Evolutionary conservation across 345 rosid species (phyloP), one percentile per base, ranked within the genome.

Genomic region (Rubroshorea leprosula): DNA sequence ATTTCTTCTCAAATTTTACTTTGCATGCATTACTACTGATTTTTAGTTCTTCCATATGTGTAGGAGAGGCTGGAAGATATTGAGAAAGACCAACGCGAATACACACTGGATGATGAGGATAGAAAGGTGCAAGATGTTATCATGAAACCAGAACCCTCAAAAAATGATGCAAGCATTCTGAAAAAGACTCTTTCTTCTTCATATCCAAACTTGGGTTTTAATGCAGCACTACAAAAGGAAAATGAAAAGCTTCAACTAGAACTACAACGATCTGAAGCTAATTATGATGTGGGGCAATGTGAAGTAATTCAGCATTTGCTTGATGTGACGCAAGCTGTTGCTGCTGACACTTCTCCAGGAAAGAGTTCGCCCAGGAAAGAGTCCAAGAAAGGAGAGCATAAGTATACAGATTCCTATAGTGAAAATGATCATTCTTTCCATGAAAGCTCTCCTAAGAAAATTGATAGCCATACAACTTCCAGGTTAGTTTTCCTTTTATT

Each of bases 51-150:
- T 38, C 35, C 17, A 26, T 17, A 7, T 66, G 5, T 78, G 27
- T 76, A 91, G 97, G 97, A 89, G 82, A 81, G 97, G 61, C 59
- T 93, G 20, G 94, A 85, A 55, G 75, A 73, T 69, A 93, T 93
- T 65, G 99, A 87, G 78, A 83, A 65, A 70, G 96, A 93, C 84
- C 97, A 89, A 56, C 57, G 76, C 0, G 99, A 93, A 74, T 93
- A 89, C 61, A 93, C 94, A n/a, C 65, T 93, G 51, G 99, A 86
- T 68, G 95, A 86, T 56, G 99, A 89, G 75, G 97, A 93, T 43
- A 82, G 83, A 64, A 84, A 77, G 74, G 84, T 93, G 76, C 99
- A 93, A 52, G 78, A 77, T 72, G 77, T 87, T 59, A 86, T 93
- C 25, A 21, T 93, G 78, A 82, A 78, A 55, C 87, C 84, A 12